Evolutionary conservation across 2,329 filamentous ascomycete genomes (phyloP).

Genomic region (Seiridium cupressi): DNA sequence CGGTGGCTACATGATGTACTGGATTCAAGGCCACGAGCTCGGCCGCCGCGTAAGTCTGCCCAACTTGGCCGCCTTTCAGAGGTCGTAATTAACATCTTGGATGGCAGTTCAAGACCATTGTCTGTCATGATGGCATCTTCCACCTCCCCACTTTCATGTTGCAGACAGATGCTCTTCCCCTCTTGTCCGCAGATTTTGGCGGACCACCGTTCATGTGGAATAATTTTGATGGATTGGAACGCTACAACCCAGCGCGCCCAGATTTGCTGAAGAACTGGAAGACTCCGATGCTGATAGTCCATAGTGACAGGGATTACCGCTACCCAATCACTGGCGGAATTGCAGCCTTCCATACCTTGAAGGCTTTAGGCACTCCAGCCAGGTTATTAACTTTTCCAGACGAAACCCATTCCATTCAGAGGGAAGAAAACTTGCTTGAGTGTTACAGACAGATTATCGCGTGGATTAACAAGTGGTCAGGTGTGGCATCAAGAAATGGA

Average conservation of each 20-base stretch:
- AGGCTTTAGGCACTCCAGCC: slow-evolving; percentile 15
- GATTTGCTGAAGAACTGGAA: slow-evolving; percentile 54
- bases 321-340: slow-evolving; percentile 35
- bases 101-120: slow-evolving; percentile 49
- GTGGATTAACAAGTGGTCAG: slow-evolving; percentile 19
- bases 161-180: slow-evolving; percentile 19
- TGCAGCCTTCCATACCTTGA: slow-evolving; percentile 20
- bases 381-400: slow-evolving; percentile 19
- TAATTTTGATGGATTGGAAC: slow-evolving; percentile 43
- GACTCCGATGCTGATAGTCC: slow-evolving; percentile 69
- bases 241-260: slow-evolving; percentile 47
- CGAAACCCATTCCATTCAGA: slow-evolving; percentile 15
- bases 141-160: slow-evolving; percentile 26
- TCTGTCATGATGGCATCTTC: slow-evolving; percentile 51
- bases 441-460: slow-evolving; percentile 18
- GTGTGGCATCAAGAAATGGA: neutral
- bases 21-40: slow-evolving; percentile 53
- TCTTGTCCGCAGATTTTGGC: slow-evolving; percentile 25
- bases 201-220: slow-evolving; percentile 42
- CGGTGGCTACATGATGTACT: slow-evolving; percentile 61
- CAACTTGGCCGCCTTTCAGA: neutral
- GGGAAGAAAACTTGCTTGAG: slow-evolving; percentile 16
- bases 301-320: slow-evolving; percentile 68
- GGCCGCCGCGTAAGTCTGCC: slow-evolving; percentile 37
- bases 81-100: slow-evolving; percentile 13